Evolutionary conservation across 257 asterid genomes (phyloP), one percentile per base, ranked within the genome.

Genomic region (Fraxinus pennsylvanica): DNA sequence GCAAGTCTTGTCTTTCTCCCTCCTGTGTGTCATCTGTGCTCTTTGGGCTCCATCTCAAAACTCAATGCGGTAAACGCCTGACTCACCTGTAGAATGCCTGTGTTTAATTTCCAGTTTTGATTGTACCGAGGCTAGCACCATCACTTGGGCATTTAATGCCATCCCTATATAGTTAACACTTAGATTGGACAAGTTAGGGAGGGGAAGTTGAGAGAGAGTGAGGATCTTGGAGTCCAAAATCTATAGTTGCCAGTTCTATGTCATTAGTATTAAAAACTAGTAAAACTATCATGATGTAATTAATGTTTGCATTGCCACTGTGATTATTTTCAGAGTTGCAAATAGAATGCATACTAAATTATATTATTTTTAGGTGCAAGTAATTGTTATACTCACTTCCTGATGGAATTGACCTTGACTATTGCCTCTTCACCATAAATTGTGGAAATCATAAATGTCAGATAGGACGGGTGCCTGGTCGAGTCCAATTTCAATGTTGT

Each of bases 21-120:
- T 96, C 79, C 88, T 96, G 75, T 91, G 97, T 13, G 87, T 96
- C 87, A 91, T 96, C 80, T 93, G 99, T 79, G 91, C 93, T 82
- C 98, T 96, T 67, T 93, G 98, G 99, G 97, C 98, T 4, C 99
- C 98, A 74, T 91, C 99, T 35, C 98, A 91, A 82, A 94, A 83
- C 84, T 92, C 98, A 69, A 94, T 72, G 92, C 67, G 97, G 98
- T 94, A 90, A 84, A 66, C 52, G 13, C 39, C 74, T 68, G 36
- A 36, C 74, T 67, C 66, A 61, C 71, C 8, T 74, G 19, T 41
- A 39, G 21, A 67, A 65, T 80, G 39, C 72, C 35, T 71, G 21
- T 29, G 21, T 33, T 45, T 68, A 74, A 38, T 59, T 52, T 35
- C 50, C 29, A 30, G 10, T 68, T 75, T 68, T 67, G 63, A 61